Conservation (phyloP, 345 rosid genomes). For the Eucalyptus virginea region DNA sequence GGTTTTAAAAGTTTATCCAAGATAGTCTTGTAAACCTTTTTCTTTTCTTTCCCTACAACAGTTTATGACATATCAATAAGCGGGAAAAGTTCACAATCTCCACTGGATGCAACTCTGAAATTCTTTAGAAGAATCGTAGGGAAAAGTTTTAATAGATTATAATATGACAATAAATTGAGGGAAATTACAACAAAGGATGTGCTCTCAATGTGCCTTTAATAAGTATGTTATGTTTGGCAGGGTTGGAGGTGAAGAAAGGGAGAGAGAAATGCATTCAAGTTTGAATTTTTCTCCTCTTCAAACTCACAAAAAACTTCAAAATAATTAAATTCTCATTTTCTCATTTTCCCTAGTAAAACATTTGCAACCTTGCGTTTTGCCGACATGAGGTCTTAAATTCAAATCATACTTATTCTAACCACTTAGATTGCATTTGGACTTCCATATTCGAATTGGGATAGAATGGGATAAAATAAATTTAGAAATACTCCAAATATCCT, state of each 20-base stretch:
- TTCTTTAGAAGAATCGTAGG: neutral
- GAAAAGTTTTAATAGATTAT: neutral
- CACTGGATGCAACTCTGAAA: neutral
- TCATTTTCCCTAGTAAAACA: neutral
- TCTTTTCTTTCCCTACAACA: neutral
- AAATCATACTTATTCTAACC: neutral
- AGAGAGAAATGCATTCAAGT: neutral
- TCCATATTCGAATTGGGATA: neutral
- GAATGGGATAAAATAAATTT: neutral
- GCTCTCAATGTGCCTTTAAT: neutral
- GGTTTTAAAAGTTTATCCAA: neutral
- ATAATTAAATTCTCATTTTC: neutral
- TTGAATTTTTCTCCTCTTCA: neutral
- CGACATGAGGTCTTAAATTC: neutral
- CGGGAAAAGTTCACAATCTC: neutral
- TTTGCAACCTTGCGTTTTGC: neutral
- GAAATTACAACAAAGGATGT: neutral
- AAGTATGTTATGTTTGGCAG: neutral
- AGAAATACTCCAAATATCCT: neutral
- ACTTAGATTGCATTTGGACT: neutral
- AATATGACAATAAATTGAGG: neutral
- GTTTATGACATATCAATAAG: neutral
- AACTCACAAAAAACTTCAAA: neutral
- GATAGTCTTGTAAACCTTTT: neutral
- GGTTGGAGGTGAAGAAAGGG: neutral